These are phyloP conservation scores for Alternaria rosae DNA, from an alignment of 2,329 filamentous ascomycete genomes.

Conservation along the genomic window DNA sequence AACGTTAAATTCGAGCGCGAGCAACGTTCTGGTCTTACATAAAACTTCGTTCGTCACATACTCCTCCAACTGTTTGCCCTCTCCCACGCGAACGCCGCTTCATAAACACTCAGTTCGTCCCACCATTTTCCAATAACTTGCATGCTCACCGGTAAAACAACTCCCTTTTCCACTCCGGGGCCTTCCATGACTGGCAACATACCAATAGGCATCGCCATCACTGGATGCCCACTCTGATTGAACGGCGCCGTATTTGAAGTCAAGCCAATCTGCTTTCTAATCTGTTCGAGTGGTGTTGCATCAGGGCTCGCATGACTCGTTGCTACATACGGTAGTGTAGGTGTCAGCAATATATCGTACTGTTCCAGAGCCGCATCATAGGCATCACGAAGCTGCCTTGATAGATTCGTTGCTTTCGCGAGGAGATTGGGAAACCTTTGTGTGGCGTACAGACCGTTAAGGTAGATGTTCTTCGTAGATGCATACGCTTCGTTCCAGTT, in stretches of 20 bases:
- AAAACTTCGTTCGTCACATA: slow-evolving; percentile 15
- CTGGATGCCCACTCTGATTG: slow-evolving; percentile 65
- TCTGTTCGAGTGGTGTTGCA: slow-evolving; percentile 55
- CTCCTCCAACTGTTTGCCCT: slow-evolving; percentile 55
- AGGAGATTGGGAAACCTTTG: slow-evolving; percentile 57
- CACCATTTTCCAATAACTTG: slow-evolving; percentile 63
- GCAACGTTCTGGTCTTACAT: not conserved
- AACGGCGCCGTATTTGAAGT: slow-evolving; percentile 65
- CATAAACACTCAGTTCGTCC: slow-evolving; percentile 58
- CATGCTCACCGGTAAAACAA: slow-evolving; percentile 60
- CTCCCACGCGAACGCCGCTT: slow-evolving; percentile 59
- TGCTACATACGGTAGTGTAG: slow-evolving; percentile 59
- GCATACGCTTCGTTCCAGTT: slow-evolving; percentile 62
- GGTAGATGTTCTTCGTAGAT: slow-evolving; percentile 62
- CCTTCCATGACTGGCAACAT: slow-evolving; percentile 54
- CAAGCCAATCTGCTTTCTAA: slow-evolving; percentile 61
- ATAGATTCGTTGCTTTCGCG: slow-evolving; percentile 60
- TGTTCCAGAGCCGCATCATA: slow-evolving; percentile 54
- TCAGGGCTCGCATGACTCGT: slow-evolving; percentile 53
- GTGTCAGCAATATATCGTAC: slow-evolving; percentile 59
- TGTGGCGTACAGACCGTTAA: slow-evolving; percentile 60
- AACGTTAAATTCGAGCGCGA: not conserved
- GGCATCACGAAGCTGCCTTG: slow-evolving; percentile 56
- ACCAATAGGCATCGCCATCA: slow-evolving; percentile 61
- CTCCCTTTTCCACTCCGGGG: slow-evolving; percentile 27